phyloP scores from a whole-genome alignment of 75 land plant genomes.

The Sequoia sempervirens region DNA sequence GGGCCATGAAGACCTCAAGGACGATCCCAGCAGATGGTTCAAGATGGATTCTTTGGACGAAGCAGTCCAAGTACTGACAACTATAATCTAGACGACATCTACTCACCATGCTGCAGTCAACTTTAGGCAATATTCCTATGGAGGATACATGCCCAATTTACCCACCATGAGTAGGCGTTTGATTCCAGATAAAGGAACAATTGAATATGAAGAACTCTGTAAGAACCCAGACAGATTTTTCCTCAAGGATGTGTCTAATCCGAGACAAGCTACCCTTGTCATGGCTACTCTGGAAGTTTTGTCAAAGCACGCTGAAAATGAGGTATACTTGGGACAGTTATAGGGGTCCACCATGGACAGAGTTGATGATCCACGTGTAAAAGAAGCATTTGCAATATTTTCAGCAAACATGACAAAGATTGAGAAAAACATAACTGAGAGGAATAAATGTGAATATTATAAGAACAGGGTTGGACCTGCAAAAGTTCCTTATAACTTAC shows the following conservation, averaged over 20 bases:
- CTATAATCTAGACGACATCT: slow-evolving; percentile 21
- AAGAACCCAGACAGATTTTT: no score
- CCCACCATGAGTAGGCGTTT: neutral
- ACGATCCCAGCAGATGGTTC: no score
- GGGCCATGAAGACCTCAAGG: slow-evolving; percentile 20
- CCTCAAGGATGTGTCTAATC: neutral
- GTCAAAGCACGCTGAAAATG: neutral
- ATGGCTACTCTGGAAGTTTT: neutral
- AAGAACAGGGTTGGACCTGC: slow-evolving; percentile 49
- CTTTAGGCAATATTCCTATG: no score
- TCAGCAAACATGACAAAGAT: slow-evolving; percentile 17
- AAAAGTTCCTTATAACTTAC: neutral
- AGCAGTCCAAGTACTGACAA: slow-evolving; percentile 13
- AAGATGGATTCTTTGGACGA: no score
- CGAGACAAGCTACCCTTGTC: slow-evolving; percentile 16
- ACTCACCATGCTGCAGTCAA: slow-evolving; percentile 13
- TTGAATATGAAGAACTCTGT: slow-evolving; percentile 20
- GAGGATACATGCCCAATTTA: no score
- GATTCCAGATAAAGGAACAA: slow-evolving; percentile 14
- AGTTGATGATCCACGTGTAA: slow-evolving; percentile 11
- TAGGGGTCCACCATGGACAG: no score
- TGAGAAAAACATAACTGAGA: neutral
- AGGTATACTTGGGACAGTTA: neutral
- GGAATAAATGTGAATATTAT: neutral
- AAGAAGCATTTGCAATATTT: slow-evolving; percentile 29